phyloP scores from a whole-genome alignment of 2,329 filamentous ascomycete species.

The Aureobasidium sp. region DNA sequence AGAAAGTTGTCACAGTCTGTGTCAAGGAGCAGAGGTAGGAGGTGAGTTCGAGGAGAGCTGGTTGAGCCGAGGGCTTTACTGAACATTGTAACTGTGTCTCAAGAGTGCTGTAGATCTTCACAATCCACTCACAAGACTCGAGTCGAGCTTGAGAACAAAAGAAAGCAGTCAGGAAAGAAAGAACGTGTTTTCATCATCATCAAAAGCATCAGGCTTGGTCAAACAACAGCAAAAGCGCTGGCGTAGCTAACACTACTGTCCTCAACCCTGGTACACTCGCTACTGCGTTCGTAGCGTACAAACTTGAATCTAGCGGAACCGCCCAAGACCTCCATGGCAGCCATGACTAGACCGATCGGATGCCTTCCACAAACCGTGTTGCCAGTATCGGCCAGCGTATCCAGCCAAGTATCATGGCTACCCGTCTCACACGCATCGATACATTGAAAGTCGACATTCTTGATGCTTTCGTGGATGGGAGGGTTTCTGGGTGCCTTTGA shows the following conservation, averaged over 20 bases:
- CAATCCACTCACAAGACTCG: too few relatives aligned
- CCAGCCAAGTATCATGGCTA: constrained; percentile 58
- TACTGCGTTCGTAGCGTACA: constrained; percentile 79
- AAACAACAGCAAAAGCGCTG: constrained; percentile 77
- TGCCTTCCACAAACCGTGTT: constrained; percentile 95
- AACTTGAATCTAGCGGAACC: constrained; percentile 54
- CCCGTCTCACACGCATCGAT: constrained; percentile 81
- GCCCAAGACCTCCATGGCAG: constrained; percentile 61
- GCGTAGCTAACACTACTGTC: constrained; percentile 94
- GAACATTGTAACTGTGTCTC: too few relatives aligned
- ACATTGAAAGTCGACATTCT: constrained; percentile 65
- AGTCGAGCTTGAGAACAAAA: too few relatives aligned
- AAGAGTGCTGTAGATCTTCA: too few relatives aligned
- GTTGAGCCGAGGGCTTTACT: too few relatives aligned
- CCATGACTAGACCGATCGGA: constrained; percentile 89
- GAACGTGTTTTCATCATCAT: neutral
- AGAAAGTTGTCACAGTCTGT: too few relatives aligned
- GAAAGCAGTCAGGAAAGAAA: neutral
- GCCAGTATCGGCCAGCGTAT: constrained; percentile 59
- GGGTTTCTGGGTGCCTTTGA: constrained; percentile 37
- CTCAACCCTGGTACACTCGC: constrained; percentile 53
- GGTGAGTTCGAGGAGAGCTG: too few relatives aligned
- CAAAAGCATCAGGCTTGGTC: neutral
- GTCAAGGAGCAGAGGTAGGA: too few relatives aligned
- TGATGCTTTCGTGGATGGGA: constrained; percentile 77